Evolutionary conservation across 805 yeast species (phyloP).

Genomic region (Ascoidea rubescens): DNA sequence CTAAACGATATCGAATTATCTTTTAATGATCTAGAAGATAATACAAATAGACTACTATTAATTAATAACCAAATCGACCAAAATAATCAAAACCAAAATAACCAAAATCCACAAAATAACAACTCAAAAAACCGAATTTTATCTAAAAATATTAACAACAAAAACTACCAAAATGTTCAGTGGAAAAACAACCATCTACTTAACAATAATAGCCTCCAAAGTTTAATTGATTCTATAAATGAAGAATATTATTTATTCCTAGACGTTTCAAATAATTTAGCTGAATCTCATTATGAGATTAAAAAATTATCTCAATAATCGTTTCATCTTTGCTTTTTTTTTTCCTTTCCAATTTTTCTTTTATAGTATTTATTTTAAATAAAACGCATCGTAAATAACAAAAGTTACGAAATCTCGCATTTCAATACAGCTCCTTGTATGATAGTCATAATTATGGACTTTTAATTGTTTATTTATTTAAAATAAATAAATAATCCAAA

Average conservation of each 20-base stretch:
- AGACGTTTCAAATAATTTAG: constrained; percentile 8
- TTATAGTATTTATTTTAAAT: too few species aligned
- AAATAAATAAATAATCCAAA: too few species aligned
- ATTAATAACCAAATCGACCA: constrained; percentile 1
- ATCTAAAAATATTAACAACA: not conserved
- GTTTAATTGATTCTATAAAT: constrained; percentile 9
- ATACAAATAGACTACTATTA: constrained; percentile 6
- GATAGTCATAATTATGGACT: too few species aligned
- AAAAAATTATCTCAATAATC: constrained; percentile 4
- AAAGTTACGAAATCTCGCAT: too few species aligned
- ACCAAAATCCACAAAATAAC: too few species aligned
- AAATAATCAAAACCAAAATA: too few species aligned
- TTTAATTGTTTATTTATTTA: too few species aligned
- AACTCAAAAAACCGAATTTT: not conserved
- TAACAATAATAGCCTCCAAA: constrained; percentile 6
- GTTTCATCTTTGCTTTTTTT: too few species aligned
- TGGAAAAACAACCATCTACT: not conserved
- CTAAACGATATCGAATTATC: constrained; percentile 9
- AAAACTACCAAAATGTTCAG: not conserved
- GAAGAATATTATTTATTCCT: constrained; percentile 10
- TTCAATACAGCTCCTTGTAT: too few species aligned
- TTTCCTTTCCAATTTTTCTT: too few species aligned
- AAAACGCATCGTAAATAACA: too few species aligned
- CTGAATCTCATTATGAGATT: constrained; percentile 9
- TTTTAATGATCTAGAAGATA: constrained; percentile 7